Evolutionary conservation across 2,329 filamentous ascomycete species (phyloP).

Genomic region (Verticillium klebahnii): DNA sequence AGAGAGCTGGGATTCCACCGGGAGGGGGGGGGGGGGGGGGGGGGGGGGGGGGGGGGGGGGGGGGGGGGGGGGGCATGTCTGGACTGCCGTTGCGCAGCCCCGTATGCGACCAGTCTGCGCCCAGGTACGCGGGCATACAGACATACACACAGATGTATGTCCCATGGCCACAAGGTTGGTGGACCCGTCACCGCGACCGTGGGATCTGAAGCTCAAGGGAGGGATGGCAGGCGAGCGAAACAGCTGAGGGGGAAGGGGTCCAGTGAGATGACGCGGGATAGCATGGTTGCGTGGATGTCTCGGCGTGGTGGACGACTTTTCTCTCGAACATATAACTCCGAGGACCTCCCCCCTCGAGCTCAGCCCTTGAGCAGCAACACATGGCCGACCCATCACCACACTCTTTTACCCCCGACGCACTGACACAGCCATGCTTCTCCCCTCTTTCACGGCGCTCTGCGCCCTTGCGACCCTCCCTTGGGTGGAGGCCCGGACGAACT

Average conservation of each 20-base stretch:
- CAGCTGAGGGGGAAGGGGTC: background rate
- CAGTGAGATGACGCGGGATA: background rate
- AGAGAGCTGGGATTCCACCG: background rate
- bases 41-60: background rate
- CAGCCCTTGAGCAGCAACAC: background rate
- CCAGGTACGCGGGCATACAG: background rate
- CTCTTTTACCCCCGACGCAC: background rate
- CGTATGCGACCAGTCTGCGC: background rate
- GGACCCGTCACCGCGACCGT: background rate
- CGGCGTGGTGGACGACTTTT: background rate
- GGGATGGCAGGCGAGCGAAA: background rate
- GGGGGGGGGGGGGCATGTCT: background rate
- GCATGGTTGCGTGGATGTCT: background rate
- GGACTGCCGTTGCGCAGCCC: background rate
- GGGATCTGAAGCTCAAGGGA: background rate
- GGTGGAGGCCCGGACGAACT: background rate
- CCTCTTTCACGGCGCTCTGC: conserved; percentile 2
- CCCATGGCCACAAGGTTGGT: background rate
- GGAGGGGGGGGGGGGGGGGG: background rate
- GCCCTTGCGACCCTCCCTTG: conserved; percentile 2
- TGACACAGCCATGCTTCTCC: conserved; percentile 2
- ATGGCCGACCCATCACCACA: background rate
- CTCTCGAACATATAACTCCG: conserved; percentile 1
- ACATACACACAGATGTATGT: background rate
- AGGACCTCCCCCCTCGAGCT: background rate